Evolutionary conservation across 768 basidiomycete genomes (phyloP), one percentile per base, ranked within the genome.

Genomic region (Terana coerulea): DNA sequence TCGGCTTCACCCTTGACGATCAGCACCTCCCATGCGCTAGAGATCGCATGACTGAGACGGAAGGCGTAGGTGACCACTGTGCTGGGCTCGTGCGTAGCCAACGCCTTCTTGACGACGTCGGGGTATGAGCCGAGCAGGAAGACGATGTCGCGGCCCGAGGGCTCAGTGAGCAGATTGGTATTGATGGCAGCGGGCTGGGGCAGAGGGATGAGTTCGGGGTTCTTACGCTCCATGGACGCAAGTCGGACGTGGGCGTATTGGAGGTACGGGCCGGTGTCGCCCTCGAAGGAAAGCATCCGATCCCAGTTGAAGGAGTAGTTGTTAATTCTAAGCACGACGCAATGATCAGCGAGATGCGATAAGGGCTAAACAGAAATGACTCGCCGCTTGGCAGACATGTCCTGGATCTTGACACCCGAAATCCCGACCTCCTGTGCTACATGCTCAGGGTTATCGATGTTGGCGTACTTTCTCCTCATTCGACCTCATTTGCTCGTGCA

Each of bases 171-270:
- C n/a, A 80, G 74, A 1, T 73, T 69, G 7, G 81, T 80, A 61
- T 86, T 72, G 66, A 95, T 86, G 56, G 83, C 68, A n/a, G 80
- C 72, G 8, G 81, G 79, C 0, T 78, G 67, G 0, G 89, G 88
- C 9, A 91, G 82, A 17, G 92, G 86, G 34, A 90, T 71, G 26
- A 95, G 83, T 52, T 89, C 79, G 1, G 91, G 91, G 69, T 95
- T 94, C 70, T 95, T 95, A 51, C 94, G 90, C 59, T 83, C 83
- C 64, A 98, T 86, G 1, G 94, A 97, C 6, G 87, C 80, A 26
- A 98, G 75, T 17, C 95, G 90, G 59, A 94, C 94, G 71, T 97
- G 95, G 0, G 93, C 91, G 67, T 98, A 98, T 74, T 98, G 95
- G 24, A 98, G 82, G 73, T 97, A 98, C 0, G 93, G 91, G 1